Percentiles rank a stretch among this genome's conserved stretches.
These are phyloP conservation scores for Paraconiothyrium sp. DNA, from an alignment of 2,329 filamentous ascomycete genomes.

Conservation along the genomic window DNA sequence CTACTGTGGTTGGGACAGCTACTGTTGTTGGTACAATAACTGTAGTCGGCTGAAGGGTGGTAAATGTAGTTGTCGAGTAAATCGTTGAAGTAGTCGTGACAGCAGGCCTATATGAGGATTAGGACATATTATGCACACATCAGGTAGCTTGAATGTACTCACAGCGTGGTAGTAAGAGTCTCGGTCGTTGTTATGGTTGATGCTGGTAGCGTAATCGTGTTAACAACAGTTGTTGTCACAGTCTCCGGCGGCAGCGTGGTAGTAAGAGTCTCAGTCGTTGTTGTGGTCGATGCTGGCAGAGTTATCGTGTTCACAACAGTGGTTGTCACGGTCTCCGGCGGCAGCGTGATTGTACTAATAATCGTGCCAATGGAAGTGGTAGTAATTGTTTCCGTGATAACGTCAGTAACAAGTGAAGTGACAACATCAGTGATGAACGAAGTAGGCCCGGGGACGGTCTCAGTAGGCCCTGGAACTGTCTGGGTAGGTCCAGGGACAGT, in stretches of 20 bases:
- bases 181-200: slow-evolving; percentile 24
- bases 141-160: background rate
- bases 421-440: slow-evolving; percentile 4
- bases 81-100: slow-evolving; percentile 35
- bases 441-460: slow-evolving; percentile 20
- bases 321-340: slow-evolving; percentile 9
- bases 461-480: slow-evolving; percentile 3
- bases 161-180: slow-evolving; percentile 36
- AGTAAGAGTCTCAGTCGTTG: slow-evolving; percentile 35
- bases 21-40: slow-evolving; percentile 22
- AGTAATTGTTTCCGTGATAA: background rate
- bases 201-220: too few relatives aligned
- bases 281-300: background rate
- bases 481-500: slow-evolving; percentile 19
- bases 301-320: slow-evolving; percentile 3
- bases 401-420: background rate
- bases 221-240: slow-evolving; percentile 8
- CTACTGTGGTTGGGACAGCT: too few relatives aligned
- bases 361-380: slow-evolving; percentile 25
- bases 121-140: background rate
- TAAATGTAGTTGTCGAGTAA: slow-evolving; percentile 34
- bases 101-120: slow-evolving; percentile 21
- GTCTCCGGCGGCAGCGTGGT: slow-evolving; percentile 22
- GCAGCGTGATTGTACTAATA: slow-evolving; percentile 24
- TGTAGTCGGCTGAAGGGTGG: slow-evolving; percentile 32